Evolutionary conservation across 495 filamentous ascomycete genomes (phyloP).

Genomic region (Peziza echinospora): DNA sequence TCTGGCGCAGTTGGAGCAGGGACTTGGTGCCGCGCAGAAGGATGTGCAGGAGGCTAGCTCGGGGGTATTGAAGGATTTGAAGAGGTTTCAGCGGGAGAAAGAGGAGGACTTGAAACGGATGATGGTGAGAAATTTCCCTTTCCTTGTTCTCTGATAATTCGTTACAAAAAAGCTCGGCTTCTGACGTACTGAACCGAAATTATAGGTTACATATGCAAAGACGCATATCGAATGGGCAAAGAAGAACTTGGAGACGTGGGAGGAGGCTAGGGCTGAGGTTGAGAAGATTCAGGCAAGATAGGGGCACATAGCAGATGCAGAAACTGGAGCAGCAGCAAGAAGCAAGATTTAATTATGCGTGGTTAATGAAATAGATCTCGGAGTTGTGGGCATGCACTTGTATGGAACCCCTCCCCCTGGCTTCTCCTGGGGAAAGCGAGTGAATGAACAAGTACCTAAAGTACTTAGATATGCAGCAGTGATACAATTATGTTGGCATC

Average conservation of each 20-base stretch:
- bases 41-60: conserved; percentile 80
- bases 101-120: conserved; percentile 83
- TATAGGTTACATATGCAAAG: conserved; percentile 71
- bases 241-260: conserved; percentile 90
- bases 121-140: conserved; percentile 52
- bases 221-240: conserved; percentile 97
- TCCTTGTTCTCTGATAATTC: conserved; percentile 2
- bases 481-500: no score
- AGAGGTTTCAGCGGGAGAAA: conserved; percentile 81
- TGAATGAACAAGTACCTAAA: no score
- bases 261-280: conserved; percentile 81
- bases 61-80: conserved; percentile 69
- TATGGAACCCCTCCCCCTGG: no score
- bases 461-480: no score
- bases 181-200: conserved; percentile 10
- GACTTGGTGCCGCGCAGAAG: conserved; percentile 59
- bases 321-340: no score
- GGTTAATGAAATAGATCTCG: no score
- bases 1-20: conserved; percentile 59
- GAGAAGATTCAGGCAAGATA: conserved; percentile 55
- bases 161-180: background rate
- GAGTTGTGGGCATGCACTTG: no score
- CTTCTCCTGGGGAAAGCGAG: no score
- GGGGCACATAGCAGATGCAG: no score
- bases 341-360: no score